Percentiles rank a stretch among this genome's conserved stretches.
Conservation (phyloP, 257 asterid species). For the Forsythia viridissima region DNA sequence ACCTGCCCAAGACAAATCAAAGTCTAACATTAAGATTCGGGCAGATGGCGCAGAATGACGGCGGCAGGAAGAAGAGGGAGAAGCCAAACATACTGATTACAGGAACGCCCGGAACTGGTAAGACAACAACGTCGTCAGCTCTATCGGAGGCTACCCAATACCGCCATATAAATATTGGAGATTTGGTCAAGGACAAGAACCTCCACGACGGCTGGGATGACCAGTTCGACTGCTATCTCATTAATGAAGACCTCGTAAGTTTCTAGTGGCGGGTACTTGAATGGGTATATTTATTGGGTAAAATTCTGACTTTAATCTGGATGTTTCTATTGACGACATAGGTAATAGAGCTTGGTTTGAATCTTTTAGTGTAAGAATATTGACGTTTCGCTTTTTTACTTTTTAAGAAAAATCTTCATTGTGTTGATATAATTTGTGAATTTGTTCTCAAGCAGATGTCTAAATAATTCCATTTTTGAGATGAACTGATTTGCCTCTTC, state of each 20-base stretch:
- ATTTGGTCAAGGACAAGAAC: constrained; percentile 46
- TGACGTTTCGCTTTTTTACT: not conserved
- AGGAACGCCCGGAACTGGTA: constrained; percentile 60
- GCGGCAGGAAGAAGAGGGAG: constrained; percentile 24
- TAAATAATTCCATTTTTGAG: not conserved
- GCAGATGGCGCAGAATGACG: constrained; percentile 24
- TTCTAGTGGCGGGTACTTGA: not conserved
- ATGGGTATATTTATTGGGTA: not conserved
- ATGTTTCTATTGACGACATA: not conserved
- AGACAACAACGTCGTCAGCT: constrained; percentile 47
- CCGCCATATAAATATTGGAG: constrained; percentile 50
- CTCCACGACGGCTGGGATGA: constrained; percentile 63
- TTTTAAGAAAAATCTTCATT: not conserved
- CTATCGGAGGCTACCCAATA: constrained; percentile 43
- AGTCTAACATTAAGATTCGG: not conserved
- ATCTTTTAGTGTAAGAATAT: not conserved
- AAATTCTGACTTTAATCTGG: not conserved
- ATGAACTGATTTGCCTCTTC: not conserved
- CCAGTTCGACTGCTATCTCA: constrained; percentile 44
- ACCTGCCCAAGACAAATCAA: too few species aligned
- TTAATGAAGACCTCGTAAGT: constrained; percentile 57
- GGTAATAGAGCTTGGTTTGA: not conserved
- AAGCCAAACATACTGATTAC: constrained; percentile 48
- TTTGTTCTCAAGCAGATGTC: not conserved
- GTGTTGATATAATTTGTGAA: not conserved